phyloP scores from a whole-genome alignment of 2,329 filamentous ascomycete genomes.

The Epicoccum sorghinum region DNA sequence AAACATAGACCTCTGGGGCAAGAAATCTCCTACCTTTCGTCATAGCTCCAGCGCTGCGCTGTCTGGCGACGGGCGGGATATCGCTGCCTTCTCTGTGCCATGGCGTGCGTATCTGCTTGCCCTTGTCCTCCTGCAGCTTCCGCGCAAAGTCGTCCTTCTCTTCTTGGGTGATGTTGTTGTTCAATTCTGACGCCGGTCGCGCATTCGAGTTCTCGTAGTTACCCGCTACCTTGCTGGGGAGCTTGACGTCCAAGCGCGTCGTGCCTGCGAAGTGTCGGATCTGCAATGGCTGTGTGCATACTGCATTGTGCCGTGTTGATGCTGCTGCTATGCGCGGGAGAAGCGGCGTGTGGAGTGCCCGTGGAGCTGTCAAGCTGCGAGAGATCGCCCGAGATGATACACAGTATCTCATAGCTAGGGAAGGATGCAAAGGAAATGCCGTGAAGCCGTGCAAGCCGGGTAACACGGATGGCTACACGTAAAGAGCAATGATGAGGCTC shows the following conservation, averaged over 20 bases:
- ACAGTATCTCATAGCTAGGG: constrained; percentile 39
- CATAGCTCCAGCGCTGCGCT: constrained; percentile 63
- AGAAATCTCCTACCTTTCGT: constrained; percentile 60
- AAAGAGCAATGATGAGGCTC: constrained; percentile 2
- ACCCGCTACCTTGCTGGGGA: constrained; percentile 19
- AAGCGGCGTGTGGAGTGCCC: constrained; percentile 18
- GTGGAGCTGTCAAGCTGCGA: constrained; percentile 20
- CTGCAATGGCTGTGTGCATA: constrained; percentile 8
- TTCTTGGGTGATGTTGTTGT: constrained; percentile 52
- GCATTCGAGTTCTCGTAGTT: constrained; percentile 42
- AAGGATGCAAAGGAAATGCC: constrained; percentile 1
- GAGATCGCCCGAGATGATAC: constrained; percentile 32
- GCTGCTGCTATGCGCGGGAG: constrained; percentile 8
- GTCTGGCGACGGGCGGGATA: constrained; percentile 60
- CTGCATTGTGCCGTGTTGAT: constrained; percentile 1
- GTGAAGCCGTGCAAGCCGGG: constrained; percentile 16
- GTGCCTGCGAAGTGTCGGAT: constrained; percentile 21
- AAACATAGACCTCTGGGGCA: not conserved
- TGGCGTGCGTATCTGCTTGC: constrained; percentile 65
- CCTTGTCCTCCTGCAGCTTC: constrained; percentile 55
- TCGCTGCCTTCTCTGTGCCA: constrained; percentile 70
- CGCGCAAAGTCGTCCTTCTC: constrained; percentile 54
- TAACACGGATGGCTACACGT: constrained; percentile 15
- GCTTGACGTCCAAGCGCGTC: constrained; percentile 15
- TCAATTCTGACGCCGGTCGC: constrained; percentile 48